Percentiles rank a stretch among this genome's conserved stretches.
Evolutionary conservation across 2,329 filamentous ascomycete species (phyloP).

Genomic region (Aspergillus unguis): DNA sequence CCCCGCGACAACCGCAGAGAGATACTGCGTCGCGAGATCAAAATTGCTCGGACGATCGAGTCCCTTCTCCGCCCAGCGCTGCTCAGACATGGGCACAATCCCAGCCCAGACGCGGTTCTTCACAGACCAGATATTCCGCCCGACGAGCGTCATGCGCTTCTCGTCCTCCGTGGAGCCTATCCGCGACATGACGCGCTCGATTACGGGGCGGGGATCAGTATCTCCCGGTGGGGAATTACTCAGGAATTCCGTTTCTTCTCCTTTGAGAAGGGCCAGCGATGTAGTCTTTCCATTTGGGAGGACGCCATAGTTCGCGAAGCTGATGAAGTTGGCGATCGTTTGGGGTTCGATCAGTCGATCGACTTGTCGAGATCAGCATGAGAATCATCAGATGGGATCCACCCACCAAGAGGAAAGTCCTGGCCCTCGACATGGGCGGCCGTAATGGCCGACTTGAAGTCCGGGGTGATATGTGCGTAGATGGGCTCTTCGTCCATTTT

Average conservation of each 20-base stretch:
- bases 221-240: background rate
- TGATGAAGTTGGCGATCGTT: constrained; percentile 19
- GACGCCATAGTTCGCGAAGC: constrained; percentile 8
- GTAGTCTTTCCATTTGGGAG: constrained; percentile 22
- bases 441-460: background rate
- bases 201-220: background rate
- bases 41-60: constrained; percentile 20
- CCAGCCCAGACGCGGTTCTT: constrained; percentile 27
- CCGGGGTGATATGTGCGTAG: background rate
- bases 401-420: background rate
- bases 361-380: constrained; percentile 15
- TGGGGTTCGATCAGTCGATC: constrained; percentile 29
- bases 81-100: constrained; percentile 24
- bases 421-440: background rate
- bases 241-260: background rate
- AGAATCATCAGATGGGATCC: background rate
- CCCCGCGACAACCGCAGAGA: background rate
- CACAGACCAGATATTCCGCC: constrained; percentile 24
- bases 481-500: background rate
- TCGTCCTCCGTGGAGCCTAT: constrained; percentile 2
- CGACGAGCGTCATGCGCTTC: constrained; percentile 17
- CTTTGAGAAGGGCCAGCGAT: background rate
- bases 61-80: constrained; percentile 22
- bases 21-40: constrained; percentile 32
- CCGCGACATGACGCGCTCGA: background rate